These are phyloP conservation scores for Leccinum angustisporum DNA, from an alignment of 1,284 basidiomycete genomes.

Conservation along the genomic window DNA sequence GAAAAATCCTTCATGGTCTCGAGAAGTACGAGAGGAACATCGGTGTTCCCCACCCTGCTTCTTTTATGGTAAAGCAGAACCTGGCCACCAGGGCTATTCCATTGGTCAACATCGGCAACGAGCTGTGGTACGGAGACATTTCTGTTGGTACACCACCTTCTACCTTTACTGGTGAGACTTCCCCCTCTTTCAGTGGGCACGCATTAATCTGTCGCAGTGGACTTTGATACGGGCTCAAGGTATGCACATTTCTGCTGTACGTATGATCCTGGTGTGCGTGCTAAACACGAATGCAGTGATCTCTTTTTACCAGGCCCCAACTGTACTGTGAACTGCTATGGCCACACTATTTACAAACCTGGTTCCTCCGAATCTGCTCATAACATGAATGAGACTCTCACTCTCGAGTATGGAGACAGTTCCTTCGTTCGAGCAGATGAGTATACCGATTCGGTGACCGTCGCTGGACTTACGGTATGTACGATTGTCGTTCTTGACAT, in stretches of 20 bases:
- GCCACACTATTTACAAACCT: constrained; percentile 35
- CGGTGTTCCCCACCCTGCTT: constrained; percentile 11
- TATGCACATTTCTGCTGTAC: neutral
- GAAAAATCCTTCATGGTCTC: constrained; percentile 21
- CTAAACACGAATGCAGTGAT: constrained; percentile 2
- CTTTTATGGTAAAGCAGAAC: neutral
- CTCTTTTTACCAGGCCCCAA: constrained; percentile 11
- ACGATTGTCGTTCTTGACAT: neutral
- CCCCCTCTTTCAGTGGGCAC: neutral
- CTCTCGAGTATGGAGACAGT: constrained; percentile 32
- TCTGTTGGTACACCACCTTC: constrained; percentile 20
- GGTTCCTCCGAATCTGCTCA: constrained; percentile 29
- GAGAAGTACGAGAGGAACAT: constrained; percentile 17
- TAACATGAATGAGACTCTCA: constrained; percentile 24
- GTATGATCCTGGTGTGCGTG: too few relatives aligned
- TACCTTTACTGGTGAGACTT: constrained; percentile 14
- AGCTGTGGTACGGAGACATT: constrained; percentile 22
- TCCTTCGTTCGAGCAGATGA: constrained; percentile 30
- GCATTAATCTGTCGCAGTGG: constrained; percentile 9
- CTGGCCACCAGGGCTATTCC: constrained; percentile 6
- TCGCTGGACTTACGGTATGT: constrained; percentile 25
- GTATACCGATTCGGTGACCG: constrained; percentile 34
- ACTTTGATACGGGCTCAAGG: constrained; percentile 25
- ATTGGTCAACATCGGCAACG: constrained; percentile 17
- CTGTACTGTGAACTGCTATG: constrained; percentile 10